phyloP scores from a whole-genome alignment of 345 rosid species.

The Ceriops decandra region DNA sequence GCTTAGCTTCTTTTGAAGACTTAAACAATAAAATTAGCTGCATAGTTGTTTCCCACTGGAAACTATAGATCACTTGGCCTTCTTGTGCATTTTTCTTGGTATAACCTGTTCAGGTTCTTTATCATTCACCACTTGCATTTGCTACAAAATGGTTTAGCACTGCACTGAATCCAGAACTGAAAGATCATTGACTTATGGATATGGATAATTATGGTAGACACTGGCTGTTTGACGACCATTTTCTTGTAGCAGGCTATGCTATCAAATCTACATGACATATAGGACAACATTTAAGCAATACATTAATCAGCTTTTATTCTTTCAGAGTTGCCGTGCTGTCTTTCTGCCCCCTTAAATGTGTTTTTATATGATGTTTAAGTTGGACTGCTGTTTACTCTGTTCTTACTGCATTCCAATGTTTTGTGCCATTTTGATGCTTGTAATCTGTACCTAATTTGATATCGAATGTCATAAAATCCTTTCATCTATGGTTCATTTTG shows the following conservation, averaged over 20 bases:
- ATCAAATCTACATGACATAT: background rate
- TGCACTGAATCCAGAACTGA: too few species aligned
- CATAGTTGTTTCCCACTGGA: background rate
- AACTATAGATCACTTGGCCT: background rate
- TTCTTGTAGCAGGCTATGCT: background rate
- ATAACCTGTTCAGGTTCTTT: background rate
- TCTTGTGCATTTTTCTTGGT: background rate
- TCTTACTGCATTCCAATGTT: too few species aligned
- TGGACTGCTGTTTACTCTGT: background rate
- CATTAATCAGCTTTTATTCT: background rate
- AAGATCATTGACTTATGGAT: background rate
- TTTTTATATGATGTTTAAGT: background rate
- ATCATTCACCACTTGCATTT: background rate
- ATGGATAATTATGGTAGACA: background rate
- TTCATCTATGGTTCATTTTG: background rate
- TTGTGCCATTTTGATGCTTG: too few species aligned
- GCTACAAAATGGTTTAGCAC: background rate
- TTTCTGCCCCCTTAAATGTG: background rate
- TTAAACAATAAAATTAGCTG: background rate
- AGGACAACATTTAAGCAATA: background rate
- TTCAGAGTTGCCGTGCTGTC: background rate
- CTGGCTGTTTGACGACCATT: background rate
- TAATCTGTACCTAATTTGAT: background rate
- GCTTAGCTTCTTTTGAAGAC: constrained; percentile 4
- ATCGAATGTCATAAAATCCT: background rate